A percentile compares a stretch with the other conserved stretches of the same genome.
Conservation (phyloP, 2,329 filamentous ascomycete genomes). For the Elsinoe ampelina region DNA sequence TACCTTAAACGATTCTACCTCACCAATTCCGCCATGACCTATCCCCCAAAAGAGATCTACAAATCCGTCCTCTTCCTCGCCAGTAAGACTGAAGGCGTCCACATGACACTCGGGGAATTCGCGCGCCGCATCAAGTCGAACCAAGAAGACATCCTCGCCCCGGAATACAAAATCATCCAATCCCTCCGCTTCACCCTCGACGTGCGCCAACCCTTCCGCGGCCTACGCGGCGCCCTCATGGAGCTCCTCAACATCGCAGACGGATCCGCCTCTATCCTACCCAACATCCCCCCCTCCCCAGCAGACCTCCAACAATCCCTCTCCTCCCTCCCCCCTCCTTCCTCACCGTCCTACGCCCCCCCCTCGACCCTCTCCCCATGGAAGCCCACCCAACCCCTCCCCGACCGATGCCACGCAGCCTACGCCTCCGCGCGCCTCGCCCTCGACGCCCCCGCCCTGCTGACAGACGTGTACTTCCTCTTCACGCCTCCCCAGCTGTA, state of each 20-base stretch:
- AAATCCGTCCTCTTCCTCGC: slow-evolving; percentile 88
- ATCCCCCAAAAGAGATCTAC: slow-evolving; percentile 80
- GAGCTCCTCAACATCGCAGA: slow-evolving; percentile 63
- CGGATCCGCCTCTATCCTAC: slow-evolving; percentile 41
- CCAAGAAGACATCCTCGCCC: slow-evolving; percentile 72
- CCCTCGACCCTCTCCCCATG: neutral
- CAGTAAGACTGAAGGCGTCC: slow-evolving; percentile 82
- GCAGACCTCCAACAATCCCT: slow-evolving; percentile 25
- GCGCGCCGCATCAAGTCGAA: slow-evolving; percentile 46
- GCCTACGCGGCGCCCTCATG: slow-evolving; percentile 76
- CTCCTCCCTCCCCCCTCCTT: slow-evolving; percentile 21
- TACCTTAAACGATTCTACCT: slow-evolving; percentile 93
- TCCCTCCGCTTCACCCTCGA: slow-evolving; percentile 90
- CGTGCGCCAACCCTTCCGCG: slow-evolving; percentile 80
- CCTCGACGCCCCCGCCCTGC: slow-evolving; percentile 62
- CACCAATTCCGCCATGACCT: slow-evolving; percentile 92
- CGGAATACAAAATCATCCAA: slow-evolving; percentile 88
- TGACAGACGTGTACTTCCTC: slow-evolving; percentile 95
- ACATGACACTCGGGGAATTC: slow-evolving; percentile 58
- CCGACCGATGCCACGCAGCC: slow-evolving; percentile 48
- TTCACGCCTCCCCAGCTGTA: slow-evolving; percentile 92
- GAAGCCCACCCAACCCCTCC: slow-evolving; percentile 18
- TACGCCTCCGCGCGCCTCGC: slow-evolving; percentile 65
- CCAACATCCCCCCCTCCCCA: slow-evolving; percentile 14
- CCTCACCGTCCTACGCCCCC: neutral